These are phyloP conservation scores for Colletotrichum abscissum DNA, from an alignment of 2,329 filamentous ascomycete genomes.

Conservation along the genomic window DNA sequence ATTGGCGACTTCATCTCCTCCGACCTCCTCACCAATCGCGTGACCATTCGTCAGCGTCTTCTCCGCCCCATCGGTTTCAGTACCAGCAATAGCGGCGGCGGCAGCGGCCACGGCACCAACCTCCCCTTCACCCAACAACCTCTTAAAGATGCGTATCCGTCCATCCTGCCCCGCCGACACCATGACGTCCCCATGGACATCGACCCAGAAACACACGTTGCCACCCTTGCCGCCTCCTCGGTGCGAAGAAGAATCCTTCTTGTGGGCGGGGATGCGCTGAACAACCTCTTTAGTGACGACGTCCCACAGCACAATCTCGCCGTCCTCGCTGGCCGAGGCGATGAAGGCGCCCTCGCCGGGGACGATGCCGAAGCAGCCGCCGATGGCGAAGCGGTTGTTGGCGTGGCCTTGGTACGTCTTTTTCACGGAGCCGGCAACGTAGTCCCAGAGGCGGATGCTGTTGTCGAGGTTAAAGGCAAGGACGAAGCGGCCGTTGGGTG, in stretches of 20 bases:
- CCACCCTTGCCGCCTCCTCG: constrained; percentile 38
- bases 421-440: constrained; percentile 88
- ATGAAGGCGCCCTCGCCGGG: constrained; percentile 66
- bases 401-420: constrained; percentile 97
- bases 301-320: constrained; percentile 89
- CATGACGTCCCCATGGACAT: constrained; percentile 67
- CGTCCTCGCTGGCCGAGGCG: constrained; percentile 88
- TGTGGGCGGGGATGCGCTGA: constrained; percentile 68
- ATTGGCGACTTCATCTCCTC: background rate
- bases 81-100: background rate
- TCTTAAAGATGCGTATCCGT: constrained; percentile 61
- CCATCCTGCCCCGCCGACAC: constrained; percentile 68
- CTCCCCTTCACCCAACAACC: constrained; percentile 35
- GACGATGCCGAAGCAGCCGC: constrained; percentile 80
- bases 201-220: constrained; percentile 75
- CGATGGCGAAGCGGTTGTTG: constrained; percentile 87
- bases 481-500: constrained; percentile 92
- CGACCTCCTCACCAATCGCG: background rate
- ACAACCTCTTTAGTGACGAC: constrained; percentile 86
- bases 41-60: constrained; percentile 3
- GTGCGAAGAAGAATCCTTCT: constrained; percentile 41
- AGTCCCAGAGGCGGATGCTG: constrained; percentile 93
- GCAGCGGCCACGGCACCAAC: background rate
- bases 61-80: background rate
- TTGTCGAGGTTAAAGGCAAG: constrained; percentile 92